Evolutionary conservation across 148 eudicot species (phyloP).

Genomic region (Drosera capensis): DNA sequence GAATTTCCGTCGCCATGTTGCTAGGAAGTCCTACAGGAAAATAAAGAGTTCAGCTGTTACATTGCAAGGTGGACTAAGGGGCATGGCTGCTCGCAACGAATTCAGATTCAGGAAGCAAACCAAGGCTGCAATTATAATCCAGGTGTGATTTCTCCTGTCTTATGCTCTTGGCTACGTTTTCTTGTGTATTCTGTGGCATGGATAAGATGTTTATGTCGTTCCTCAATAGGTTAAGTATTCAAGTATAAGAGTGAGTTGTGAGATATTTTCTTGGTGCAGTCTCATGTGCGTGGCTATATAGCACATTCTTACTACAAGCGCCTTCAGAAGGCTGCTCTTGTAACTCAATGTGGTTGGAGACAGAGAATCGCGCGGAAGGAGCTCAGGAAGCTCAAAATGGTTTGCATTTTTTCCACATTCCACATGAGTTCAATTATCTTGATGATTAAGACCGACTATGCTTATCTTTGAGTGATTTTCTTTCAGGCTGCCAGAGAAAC

Average conservation of each 20-base stretch:
- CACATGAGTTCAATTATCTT: not conserved
- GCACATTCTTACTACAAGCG: constrained; percentile 60
- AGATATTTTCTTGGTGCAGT: constrained; percentile 29
- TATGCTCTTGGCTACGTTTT: too few relatives aligned
- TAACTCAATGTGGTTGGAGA: constrained; percentile 94
- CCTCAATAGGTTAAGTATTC: too few relatives aligned
- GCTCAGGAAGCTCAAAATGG: constrained; percentile 89
- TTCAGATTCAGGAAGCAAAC: constrained; percentile 72
- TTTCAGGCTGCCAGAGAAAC: constrained; percentile 94
- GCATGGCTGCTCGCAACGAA: constrained; percentile 73
- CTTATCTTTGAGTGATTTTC: constrained; percentile 1
- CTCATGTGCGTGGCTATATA: constrained; percentile 52
- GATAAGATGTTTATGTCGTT: too few relatives aligned
- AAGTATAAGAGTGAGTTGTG: not conserved
- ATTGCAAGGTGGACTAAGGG: constrained; percentile 83
- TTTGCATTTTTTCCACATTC: constrained; percentile 6
- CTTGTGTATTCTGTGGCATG: too few relatives aligned
- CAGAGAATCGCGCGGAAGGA: constrained; percentile 71
- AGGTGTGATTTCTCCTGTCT: constrained; percentile 30
- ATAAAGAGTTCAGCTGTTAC: constrained; percentile 38
- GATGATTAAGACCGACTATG: too few relatives aligned
- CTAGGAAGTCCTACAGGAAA: constrained; percentile 36
- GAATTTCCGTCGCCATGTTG: constrained; percentile 48
- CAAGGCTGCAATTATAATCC: constrained; percentile 68
- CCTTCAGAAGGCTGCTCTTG: constrained; percentile 74